Base-by-base conservation (phyloP, 2,329 filamentous ascomycete genomes). In the Clonostachys solani region DNA sequence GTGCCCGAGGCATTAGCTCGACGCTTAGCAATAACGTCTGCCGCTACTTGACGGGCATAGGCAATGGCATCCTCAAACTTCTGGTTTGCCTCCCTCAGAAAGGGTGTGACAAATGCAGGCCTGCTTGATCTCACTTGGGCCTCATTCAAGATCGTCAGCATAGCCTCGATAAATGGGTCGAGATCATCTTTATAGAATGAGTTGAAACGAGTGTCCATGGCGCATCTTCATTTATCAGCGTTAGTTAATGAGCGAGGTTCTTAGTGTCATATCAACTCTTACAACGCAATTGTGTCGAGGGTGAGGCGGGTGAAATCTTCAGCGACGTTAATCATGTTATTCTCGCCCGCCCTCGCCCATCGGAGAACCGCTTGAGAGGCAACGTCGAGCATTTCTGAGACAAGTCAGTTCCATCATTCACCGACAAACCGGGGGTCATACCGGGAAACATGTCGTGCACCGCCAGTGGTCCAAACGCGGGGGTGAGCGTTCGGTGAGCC, bases 281-380 rank as follows among this genome's bases (percentile, higher is more conserved):
- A 29, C 5, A 91, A 73, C 2, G 83, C 83, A 10, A 91, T 75
- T 0, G 85, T 86, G 59, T 91, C 87, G 3, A 91, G 73, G 0
- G 86, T 82, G 29, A 90, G 67, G 16, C 86, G 76, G 5, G 86
- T 88, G 52, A 87, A 87, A 60, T 89, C 84, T n/a, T 86, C 81
- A 0, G 79, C 74, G 0, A 80, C 78, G 40, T 74, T 67, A 48
- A 91, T 85, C 10, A 75, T 68, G 41, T 74, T 61, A 2, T 71
- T 61, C 2, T 79, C 66, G 1, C 86, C 86, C 53, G 81, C 73
- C 34, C 85, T 74, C n/a, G 83, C 84, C 77, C 84, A 83, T 60
- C 87, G 88, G 65, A 87, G 71, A 12, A 77, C 75, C 44, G 88
- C 63, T 57, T 89, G 84, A 1, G 73, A 72, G 5, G 83, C 77